phyloP scores from a whole-genome alignment of 257 asterid species.

The Dorcoceras hygrometricum region DNA sequence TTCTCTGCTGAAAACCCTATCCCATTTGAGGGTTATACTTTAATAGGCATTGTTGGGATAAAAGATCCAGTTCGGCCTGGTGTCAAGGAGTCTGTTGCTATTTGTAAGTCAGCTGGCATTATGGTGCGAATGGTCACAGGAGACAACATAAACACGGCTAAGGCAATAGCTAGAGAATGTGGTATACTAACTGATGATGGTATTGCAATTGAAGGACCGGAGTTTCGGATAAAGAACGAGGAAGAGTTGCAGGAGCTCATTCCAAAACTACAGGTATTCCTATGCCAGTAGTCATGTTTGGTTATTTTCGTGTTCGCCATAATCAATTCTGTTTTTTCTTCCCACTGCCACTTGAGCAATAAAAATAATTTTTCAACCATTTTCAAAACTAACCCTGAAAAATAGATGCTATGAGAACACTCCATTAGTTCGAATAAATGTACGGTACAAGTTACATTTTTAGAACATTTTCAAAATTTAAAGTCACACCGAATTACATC shows the following conservation, averaged over 20 bases:
- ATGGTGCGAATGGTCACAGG: constrained; percentile 90
- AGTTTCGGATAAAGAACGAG: constrained; percentile 62
- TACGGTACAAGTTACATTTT: too few species aligned
- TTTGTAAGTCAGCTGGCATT: constrained; percentile 81
- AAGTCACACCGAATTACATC: neutral
- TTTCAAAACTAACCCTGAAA: neutral
- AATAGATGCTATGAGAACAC: neutral
- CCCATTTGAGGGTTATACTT: constrained; percentile 70
- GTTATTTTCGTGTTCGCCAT: neutral
- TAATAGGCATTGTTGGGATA: constrained; percentile 78
- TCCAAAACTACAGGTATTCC: constrained; percentile 73
- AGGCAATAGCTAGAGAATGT: constrained; percentile 92
- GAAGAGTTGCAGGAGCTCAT: constrained; percentile 68
- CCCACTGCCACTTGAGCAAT: neutral
- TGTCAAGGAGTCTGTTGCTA: constrained; percentile 84
- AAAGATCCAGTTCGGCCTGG: constrained; percentile 93
- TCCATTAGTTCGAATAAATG: neutral
- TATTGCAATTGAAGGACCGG: constrained; percentile 86
- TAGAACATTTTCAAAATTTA: neutral
- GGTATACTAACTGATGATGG: constrained; percentile 82
- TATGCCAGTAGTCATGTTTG: neutral
- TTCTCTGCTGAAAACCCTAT: constrained; percentile 43
- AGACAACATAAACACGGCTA: constrained; percentile 85
- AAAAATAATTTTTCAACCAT: neutral
- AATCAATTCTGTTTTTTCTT: constrained; percentile 12